These are phyloP conservation scores for Cynara cardunculus DNA, from an alignment of 129 eudicot species.

Conservation along the genomic window DNA sequence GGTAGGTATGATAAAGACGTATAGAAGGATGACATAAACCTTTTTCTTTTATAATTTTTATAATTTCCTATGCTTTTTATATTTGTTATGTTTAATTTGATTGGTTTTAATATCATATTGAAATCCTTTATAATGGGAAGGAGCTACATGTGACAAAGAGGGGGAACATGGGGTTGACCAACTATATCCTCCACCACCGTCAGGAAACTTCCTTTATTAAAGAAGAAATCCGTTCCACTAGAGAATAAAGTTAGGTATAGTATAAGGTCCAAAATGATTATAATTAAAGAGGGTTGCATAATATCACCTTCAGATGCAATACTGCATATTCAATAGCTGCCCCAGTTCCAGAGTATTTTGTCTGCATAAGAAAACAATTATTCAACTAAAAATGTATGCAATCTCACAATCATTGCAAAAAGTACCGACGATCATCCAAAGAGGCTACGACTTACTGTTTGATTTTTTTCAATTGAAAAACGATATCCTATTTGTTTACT, in stretches of 20 bases:
- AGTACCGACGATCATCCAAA: not conserved
- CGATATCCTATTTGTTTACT: not conserved
- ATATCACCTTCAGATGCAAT: conserved; percentile 57
- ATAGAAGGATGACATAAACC: not conserved
- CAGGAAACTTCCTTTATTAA: not conserved
- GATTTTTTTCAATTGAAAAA: not conserved
- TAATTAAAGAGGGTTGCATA: not conserved
- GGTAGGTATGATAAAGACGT: not conserved
- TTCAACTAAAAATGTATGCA: not conserved
- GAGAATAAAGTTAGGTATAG: conserved; percentile 1
- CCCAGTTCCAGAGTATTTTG: conserved; percentile 68
- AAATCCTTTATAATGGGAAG: not conserved
- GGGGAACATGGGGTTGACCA: not conserved
- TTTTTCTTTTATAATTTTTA: not conserved
- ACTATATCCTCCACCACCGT: not conserved
- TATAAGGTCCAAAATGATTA: not conserved
- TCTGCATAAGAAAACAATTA: conserved; percentile 42
- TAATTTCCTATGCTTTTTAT: not conserved
- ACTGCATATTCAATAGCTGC: conserved; percentile 97
- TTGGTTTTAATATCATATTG: not conserved
- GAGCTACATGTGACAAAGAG: not conserved
- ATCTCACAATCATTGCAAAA: not conserved
- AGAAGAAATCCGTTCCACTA: not conserved
- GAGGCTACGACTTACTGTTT: not conserved
- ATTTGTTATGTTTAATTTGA: not conserved